Base-by-base conservation (phyloP, 2,329 filamentous ascomycete species). In the Neonectria coccinea region DNA sequence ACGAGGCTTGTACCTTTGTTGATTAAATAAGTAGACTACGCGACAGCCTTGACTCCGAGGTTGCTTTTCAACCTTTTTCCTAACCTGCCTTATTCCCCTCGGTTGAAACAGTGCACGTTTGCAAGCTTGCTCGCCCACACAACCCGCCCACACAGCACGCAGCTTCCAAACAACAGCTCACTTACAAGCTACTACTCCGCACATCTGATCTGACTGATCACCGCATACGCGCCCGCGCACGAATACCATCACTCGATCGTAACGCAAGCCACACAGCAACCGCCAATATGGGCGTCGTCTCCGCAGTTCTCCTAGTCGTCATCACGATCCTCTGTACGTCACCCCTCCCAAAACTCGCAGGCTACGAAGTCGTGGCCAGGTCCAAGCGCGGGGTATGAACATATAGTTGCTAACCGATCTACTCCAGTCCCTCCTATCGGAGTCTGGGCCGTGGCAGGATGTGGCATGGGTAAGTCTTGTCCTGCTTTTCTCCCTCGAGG, bases 361-460 rank as follows among this genome's bases (percentile, higher is more conserved):
- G 36, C 50, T 14, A 5, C n/a, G 9, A 20, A 44, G 18, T 42
- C 20, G 42, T 10, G 11, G 42, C 42, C 33, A 54, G 29, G 41
- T 33, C n/a, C 55, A 20, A 41, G 50, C 44, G 44, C 27, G 42
- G 61, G 42, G 33, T 64, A 33, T 31, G 44, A 39, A 14, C 4
- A 33, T 6, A n/a, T 18, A 44, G 50, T 63, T n/a, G 56, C 73
- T 76, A 64, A 77, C 67, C 27, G 36, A 20, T 29, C 41, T n/a
- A 62, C 50, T 57, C 18, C 68, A 92, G 90, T 91, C 64, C 90
- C 90, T 56, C 90, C 90, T 14, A 76, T 89, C 59, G 89, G 89
- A 54, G 89, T 90, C 48, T 89, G 83, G 74, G 78, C 86, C 53
- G 85, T 92, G 56, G 85, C 89, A 61, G 90, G 90, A 73, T 92